Base-by-base conservation (phyloP, 768 basidiomycete genomes). In the Lactifluus hygrophoroides region DNA sequence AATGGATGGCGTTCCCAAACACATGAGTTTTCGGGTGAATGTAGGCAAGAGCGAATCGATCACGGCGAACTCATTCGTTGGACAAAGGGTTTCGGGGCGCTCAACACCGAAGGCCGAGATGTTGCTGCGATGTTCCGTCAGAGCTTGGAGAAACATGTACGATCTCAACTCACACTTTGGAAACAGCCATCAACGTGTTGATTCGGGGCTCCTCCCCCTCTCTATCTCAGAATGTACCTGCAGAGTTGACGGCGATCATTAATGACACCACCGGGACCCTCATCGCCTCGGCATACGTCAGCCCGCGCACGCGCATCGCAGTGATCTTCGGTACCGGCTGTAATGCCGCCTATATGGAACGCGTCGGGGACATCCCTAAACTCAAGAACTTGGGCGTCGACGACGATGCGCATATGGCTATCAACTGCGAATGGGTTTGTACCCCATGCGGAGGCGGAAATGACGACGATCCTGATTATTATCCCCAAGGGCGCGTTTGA, bases 181-280 rank as follows among this genome's bases (percentile, higher is more conserved):
- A 28, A 32, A 34, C 30, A 16, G 28, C 45, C 16, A 19, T 34
- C 19, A 14, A 21, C 52, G 25, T 58, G 13, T 42, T 52, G 19
- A 57, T n/a, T 27, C 23, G 34, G 42, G 27, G 16, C 56, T 4
- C 8, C 49, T n/a, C n/a, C n/a, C n/a, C n/a, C n/a, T n/a, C n/a
- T n/a, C n/a, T n/a, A n/a, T n/a, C 27, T 25, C 70, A 95, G 91
- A 75, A 88, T 56, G 80, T 96, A n/a, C 91, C 89, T 2, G 83
- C 94, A 43, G 75, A 80, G 57, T 73, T 98, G 30, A 86, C 86
- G 9, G 92, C 94, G 1, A 75, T 97, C 25, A 96, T 97, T 72
- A 97, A 97, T 69, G 96, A 99, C 72, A 98, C 96, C 0, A 99
- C 96, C 3, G 96, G 96, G 27, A 95, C 95, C 2, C 81, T 99